A percentile compares a stretch with the other conserved stretches of the same genome.
Evolutionary conservation across 2,329 filamentous ascomycete genomes (phyloP).

Genomic region (Gyromitra esculenta): DNA sequence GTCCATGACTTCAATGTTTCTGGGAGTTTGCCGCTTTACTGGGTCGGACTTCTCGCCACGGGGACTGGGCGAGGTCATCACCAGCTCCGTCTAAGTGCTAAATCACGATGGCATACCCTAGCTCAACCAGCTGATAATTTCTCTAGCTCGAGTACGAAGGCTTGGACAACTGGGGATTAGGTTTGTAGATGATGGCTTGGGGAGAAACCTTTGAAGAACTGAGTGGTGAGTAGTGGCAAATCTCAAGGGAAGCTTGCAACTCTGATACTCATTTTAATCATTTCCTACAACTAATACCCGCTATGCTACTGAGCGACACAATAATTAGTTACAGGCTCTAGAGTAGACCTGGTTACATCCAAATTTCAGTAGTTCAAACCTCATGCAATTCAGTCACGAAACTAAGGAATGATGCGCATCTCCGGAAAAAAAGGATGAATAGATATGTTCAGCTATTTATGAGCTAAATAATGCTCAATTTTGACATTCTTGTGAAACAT

Average conservation of each 20-base stretch:
- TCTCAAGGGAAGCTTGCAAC: conserved; percentile 3
- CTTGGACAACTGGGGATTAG: conserved; percentile 6
- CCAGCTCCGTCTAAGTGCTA: conserved; percentile 2
- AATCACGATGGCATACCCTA: conserved; percentile 29
- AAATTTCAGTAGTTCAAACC: conserved; percentile 25
- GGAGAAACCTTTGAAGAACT: neutral
- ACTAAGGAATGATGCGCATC: conserved; percentile 15
- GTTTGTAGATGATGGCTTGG: conserved; percentile 2
- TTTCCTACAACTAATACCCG: conserved; percentile 3
- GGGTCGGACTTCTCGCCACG: conserved; percentile 28
- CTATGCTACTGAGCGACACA: conserved; percentile 17
- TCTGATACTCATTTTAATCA: conserved; percentile 12
- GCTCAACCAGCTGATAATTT: conserved; percentile 23
- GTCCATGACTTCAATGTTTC: conserved; percentile 37
- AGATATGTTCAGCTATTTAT: conserved; percentile 30
- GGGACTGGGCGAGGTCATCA: conserved; percentile 4
- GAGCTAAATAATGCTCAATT: conserved; percentile 29
- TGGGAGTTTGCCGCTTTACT: conserved; percentile 37
- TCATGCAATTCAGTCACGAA: neutral
- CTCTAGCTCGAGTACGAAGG: neutral
- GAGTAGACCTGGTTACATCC: conserved; percentile 9
- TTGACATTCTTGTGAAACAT: conserved; percentile 23
- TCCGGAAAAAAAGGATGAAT: conserved; percentile 1
- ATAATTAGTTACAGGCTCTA: too few species aligned
- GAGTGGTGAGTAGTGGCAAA: conserved; percentile 30